A percentile compares a stretch with the other conserved stretches of the same genome.
Evolutionary conservation across 352 stramenopile genomes (phyloP).

Genomic region (Phytopythium aichiense): DNA sequence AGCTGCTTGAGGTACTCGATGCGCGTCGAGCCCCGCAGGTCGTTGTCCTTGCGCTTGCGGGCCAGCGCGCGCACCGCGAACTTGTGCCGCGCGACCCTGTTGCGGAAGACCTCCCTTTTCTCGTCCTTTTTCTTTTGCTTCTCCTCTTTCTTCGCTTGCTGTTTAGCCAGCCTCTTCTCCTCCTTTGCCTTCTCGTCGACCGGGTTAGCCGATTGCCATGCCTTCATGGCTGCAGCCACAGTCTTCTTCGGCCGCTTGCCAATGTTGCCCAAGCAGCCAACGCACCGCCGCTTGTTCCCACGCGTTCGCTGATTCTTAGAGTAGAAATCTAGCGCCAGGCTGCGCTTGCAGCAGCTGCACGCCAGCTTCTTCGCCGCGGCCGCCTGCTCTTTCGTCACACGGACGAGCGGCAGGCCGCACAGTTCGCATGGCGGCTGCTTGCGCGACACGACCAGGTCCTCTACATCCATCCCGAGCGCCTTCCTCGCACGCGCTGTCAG

Average conservation of each 20-base stretch:
- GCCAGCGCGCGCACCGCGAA: constrained; percentile 18
- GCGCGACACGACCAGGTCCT: not conserved
- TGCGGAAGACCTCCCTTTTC: constrained; percentile 12
- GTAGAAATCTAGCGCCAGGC: not conserved
- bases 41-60: constrained; percentile 15
- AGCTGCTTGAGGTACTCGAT: constrained; percentile 27
- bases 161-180: constrained; percentile 6
- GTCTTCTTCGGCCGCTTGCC: not conserved
- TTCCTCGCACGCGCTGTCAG: not conserved
- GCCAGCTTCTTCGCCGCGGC: not conserved
- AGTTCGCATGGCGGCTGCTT: not conserved
- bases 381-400: not conserved
- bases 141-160: not conserved
- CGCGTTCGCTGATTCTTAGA: not conserved
- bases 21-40: constrained; percentile 18
- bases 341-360: constrained; percentile 3
- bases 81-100: constrained; percentile 20
- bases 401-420: not conserved
- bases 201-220: not conserved
- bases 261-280: constrained; percentile 2
- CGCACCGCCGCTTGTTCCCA: not conserved
- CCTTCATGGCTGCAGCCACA: not conserved
- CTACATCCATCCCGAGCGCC: not conserved
- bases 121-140: not conserved
- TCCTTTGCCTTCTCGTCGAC: not conserved